phyloP scores from a whole-genome alignment of 2,329 filamentous ascomycete genomes.

The Gyromitra esculenta region DNA sequence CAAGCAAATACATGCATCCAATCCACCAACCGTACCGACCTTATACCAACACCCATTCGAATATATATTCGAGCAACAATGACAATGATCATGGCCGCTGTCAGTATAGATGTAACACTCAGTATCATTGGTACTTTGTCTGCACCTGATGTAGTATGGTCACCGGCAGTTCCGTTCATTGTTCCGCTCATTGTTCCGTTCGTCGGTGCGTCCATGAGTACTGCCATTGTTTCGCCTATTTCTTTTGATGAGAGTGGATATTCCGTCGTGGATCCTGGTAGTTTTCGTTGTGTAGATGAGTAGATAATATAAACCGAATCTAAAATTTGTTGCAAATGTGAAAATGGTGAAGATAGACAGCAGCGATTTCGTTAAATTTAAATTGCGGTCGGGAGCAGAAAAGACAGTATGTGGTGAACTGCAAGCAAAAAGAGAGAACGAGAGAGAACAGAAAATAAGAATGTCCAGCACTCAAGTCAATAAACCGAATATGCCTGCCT shows the following conservation, averaged over 20 bases:
- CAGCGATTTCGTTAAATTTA: neutral
- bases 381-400: constrained; percentile 1
- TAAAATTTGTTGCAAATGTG: constrained; percentile 6
- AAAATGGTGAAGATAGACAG: constrained; percentile 1
- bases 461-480: constrained; percentile 37
- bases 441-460: constrained; percentile 23
- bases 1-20: constrained; percentile 45
- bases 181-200: neutral
- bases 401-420: neutral
- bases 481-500: constrained; percentile 11
- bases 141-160: neutral
- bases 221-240: neutral
- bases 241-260: neutral
- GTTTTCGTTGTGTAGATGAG: neutral
- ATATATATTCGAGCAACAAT: constrained; percentile 25
- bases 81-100: constrained; percentile 30
- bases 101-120: constrained; percentile 28
- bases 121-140: constrained; percentile 19
- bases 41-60: constrained; percentile 9
- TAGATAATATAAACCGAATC: constrained; percentile 4
- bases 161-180: neutral
- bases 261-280: neutral
- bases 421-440: neutral
- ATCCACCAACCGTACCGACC: constrained; percentile 27
- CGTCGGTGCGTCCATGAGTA: constrained; percentile 12